Evolutionary conservation across 2,329 filamentous ascomycete species (phyloP), one percentile per base, ranked within the genome.

Genomic region (Aspergillus tamarii): DNA sequence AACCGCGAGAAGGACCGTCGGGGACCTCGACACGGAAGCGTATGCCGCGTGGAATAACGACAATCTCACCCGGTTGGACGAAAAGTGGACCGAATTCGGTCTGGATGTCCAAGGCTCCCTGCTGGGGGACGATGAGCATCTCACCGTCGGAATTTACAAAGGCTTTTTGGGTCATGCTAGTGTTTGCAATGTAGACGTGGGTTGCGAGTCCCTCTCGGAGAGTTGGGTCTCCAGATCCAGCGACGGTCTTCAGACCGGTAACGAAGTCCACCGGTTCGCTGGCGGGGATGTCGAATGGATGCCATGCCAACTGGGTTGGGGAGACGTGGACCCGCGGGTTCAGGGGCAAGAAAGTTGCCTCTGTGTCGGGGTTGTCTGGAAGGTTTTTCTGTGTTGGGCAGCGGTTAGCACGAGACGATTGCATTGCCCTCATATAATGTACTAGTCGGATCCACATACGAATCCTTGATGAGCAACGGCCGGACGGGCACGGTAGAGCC

Each of bases 41-140:
- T 53, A 90, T 82, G n/a, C 89, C 89, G 14, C 87, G 84, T 26
- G 87, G 89, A 26, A 91, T 87, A 19, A 91, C 84, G 57, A 83
- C 84, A 36, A 91, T 85, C 73, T 91, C 89, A n/a, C 88, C 88
- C 0, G 88, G 89, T 4, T 88, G 86, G 6, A 91, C 87, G 57
- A 88, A 83, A 0, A 91, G 74, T 30, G 82, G 83, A 5, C 89
- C 89, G 19, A 91, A 83, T 71, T 91, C 89, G 2, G 89, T 91
- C 71, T 89, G 88, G 53, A 91, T 88, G 67, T 91, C 86, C 2
- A 91, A 80, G 0, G 84, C 80, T 14, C 89, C 89, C 66, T 88
- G 84, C 64, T 91, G 89, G 0, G 85, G 87, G 3, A 91, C 82
- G 54, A 91, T 88, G 59, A 91, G 78, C 64, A 89, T 76, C 46